phyloP scores from a whole-genome alignment of 345 rosid species.

The Citrus australasica region DNA sequence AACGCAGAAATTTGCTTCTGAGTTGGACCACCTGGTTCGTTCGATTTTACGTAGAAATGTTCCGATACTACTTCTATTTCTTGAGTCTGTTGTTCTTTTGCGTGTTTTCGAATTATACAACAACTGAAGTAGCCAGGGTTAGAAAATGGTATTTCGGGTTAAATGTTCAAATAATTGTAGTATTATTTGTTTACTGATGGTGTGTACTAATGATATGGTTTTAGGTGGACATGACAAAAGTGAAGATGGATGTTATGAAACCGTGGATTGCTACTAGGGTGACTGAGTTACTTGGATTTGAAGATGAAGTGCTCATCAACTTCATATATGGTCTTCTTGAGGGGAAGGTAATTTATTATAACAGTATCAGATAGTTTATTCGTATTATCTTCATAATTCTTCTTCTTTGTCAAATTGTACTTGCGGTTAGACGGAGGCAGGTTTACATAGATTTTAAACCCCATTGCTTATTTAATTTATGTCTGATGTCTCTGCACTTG shows the following conservation, averaged over 20 bases:
- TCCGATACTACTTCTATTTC: not conserved
- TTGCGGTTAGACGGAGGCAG: not conserved
- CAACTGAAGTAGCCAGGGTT: not conserved
- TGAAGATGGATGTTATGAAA: slow-evolving; percentile 89
- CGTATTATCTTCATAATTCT: not conserved
- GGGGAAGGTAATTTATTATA: slow-evolving; percentile 53
- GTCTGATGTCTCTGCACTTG: not conserved
- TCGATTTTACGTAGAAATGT: slow-evolving; percentile 10
- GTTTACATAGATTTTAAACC: not conserved
- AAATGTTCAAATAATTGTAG: not conserved
- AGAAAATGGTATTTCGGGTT: not conserved
- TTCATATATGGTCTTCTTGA: slow-evolving; percentile 93
- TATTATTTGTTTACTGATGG: not conserved
- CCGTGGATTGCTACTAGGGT: slow-evolving; percentile 97
- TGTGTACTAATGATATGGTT: not conserved
- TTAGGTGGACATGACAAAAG: slow-evolving; percentile 83
- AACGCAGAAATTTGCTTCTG: slow-evolving; percentile 87
- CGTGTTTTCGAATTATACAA: not conserved
- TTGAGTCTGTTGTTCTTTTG: not conserved
- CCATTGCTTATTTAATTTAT: not conserved
- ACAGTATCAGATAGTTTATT: not conserved
- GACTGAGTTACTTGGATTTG: slow-evolving; percentile 93
- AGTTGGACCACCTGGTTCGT: slow-evolving; percentile 80
- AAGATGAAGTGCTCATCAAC: slow-evolving; percentile 97
- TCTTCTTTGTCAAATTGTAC: not conserved